These are phyloP conservation scores for Fusarium sp. DNA, from an alignment of 2,329 filamentous ascomycete genomes.

Conservation along the genomic window DNA sequence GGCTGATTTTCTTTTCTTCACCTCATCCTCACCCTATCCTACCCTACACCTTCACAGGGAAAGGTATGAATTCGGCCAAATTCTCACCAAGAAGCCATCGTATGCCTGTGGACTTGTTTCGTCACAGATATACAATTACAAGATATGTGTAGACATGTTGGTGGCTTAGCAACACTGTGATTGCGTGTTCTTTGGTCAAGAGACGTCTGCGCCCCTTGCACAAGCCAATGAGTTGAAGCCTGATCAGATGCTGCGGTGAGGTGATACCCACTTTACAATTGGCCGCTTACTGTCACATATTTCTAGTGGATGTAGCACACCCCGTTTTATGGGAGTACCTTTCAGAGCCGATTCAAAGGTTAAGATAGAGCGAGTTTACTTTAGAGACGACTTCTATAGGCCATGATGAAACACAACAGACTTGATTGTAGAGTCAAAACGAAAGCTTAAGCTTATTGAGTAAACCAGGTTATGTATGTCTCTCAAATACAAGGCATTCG, in stretches of 20 bases:
- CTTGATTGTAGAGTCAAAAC: too few relatives aligned
- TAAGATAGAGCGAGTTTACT: too few relatives aligned
- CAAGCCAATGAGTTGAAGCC: neutral
- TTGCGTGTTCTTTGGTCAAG: neutral
- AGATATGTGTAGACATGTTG: neutral
- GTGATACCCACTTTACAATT: neutral
- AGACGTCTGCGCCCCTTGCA: neutral
- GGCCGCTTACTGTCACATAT: neutral
- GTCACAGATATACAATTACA: neutral
- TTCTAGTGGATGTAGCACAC: too few relatives aligned
- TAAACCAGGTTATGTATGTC: too few relatives aligned
- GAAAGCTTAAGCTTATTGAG: too few relatives aligned
- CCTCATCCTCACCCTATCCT: neutral
- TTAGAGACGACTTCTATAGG: too few relatives aligned
- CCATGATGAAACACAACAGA: too few relatives aligned
- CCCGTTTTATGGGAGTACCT: too few relatives aligned
- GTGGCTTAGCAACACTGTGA: neutral
- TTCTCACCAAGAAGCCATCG: neutral
- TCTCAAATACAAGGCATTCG: too few relatives aligned
- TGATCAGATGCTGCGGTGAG: neutral
- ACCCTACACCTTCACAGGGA: neutral
- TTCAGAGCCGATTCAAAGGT: too few relatives aligned
- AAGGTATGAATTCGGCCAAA: neutral
- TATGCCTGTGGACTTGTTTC: neutral
- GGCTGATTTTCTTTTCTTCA: conserved; percentile 29